Evolutionary conservation across 352 stramenopile genomes (phyloP), one percentile per base, ranked within the genome.

Genomic region (Elongisporangium senticosum): DNA sequence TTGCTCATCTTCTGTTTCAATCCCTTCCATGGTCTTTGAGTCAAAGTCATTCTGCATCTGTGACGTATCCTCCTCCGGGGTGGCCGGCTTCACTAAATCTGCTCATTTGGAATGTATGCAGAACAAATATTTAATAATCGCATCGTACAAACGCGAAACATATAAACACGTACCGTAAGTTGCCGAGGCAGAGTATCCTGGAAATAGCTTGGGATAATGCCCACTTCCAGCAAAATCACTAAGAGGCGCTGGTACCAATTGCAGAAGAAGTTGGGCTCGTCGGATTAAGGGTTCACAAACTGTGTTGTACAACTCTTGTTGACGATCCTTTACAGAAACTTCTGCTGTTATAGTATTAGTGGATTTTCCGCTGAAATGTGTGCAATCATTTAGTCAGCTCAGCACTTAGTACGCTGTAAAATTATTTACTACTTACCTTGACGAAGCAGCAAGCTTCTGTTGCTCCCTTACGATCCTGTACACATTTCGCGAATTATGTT

Each of bases 381-480:
- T 17, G 11, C 33, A 43, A 10, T 14, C 33, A 43, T 43, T 17
- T 17, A 43, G 33, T 43, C 33, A 43, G 33, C 8, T 14, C 2
- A 14, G 2, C 33, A 43, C 3, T 4, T 4, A 43, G 11, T 43
- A 43, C 0, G 13, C 11, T 17, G 13, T 17, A 4, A 43, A 5
- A 43, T 43, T 17, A 43, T 43, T 17, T 43, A 15, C 33, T 17
- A 10, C 37, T 47, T 75, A 90, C 80, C 76, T 87, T 22, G 70
- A 72, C 22, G 65, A 59, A 58, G 77, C 79, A 48, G 86, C 86
- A 19, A 92, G 57, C 49, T 94, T 96, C 54, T 96, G 86, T 49
- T 96, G 86, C 56, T 96, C 86, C 55, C 85, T 69, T 20, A 96
- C 86, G 64, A 96, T 94, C 86, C 85, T 93, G 63, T 24, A 43